phyloP scores from a whole-genome alignment of 164 flowering plant species.

The Umbellularia californica region DNA sequence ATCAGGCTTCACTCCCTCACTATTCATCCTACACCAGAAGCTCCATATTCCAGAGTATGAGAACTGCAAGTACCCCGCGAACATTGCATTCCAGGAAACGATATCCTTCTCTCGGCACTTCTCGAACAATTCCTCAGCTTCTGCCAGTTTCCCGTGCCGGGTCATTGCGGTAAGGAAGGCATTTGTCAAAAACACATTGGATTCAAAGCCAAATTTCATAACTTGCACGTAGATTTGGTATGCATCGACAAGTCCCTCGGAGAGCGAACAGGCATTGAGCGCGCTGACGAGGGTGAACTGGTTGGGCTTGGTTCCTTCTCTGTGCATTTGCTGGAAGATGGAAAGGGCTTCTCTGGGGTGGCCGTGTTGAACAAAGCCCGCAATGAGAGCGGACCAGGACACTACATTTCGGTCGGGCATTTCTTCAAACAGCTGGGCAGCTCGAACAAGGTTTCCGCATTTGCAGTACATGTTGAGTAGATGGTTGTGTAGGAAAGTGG shows the following conservation, averaged over 20 bases:
- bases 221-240: conserved; percentile 40
- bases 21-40: conserved; percentile 60
- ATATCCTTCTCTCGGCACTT: conserved; percentile 36
- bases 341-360: conserved; percentile 28
- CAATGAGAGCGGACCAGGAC: conserved; percentile 61
- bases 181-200: conserved; percentile 52
- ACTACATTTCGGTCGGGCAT: conserved; percentile 61
- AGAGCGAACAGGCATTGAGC: conserved; percentile 55
- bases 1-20: conserved; percentile 56
- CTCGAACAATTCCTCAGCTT: conserved; percentile 49
- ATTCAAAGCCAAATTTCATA: conserved; percentile 46
- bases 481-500: conserved; percentile 51
- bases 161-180: conserved; percentile 54
- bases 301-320: conserved; percentile 37
- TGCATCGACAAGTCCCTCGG: conserved; percentile 15
- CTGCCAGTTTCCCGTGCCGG: conserved; percentile 36
- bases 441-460: conserved; percentile 33
- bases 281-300: conserved; percentile 57
- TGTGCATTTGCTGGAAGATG: conserved; percentile 39
- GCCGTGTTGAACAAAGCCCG: conserved; percentile 50
- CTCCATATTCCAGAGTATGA: conserved; percentile 31
- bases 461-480: conserved; percentile 54
- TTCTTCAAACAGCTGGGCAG: conserved; percentile 52
- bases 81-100: conserved; percentile 75
- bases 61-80: conserved; percentile 58